These are phyloP conservation scores for Yarrowia galli DNA, from an alignment of 1,139 yeast genomes.

Conservation along the genomic window DNA sequence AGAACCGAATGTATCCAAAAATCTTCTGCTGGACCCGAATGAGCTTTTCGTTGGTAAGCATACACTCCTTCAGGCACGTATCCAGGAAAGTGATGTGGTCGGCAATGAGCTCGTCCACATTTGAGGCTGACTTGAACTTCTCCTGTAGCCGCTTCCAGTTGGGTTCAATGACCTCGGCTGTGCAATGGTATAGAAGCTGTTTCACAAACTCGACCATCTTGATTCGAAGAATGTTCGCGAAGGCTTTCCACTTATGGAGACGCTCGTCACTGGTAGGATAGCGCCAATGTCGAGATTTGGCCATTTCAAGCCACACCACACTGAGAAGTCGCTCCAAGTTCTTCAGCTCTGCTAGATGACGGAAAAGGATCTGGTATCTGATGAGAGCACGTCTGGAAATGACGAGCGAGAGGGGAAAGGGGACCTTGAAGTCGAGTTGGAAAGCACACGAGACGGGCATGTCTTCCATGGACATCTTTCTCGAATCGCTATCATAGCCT, in stretches of 20 bases:
- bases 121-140: slow-evolving; percentile 46
- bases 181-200: slow-evolving; percentile 63
- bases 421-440: slow-evolving; percentile 71
- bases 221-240: slow-evolving; percentile 64
- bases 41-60: slow-evolving; percentile 67
- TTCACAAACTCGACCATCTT: slow-evolving; percentile 68
- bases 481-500: slow-evolving; percentile 13
- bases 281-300: slow-evolving; percentile 72
- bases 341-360: slow-evolving; percentile 70
- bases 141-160: slow-evolving; percentile 58
- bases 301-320: slow-evolving; percentile 76
- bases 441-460: slow-evolving; percentile 51
- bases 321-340: slow-evolving; percentile 67
- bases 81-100: slow-evolving; percentile 67
- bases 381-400: slow-evolving; percentile 72
- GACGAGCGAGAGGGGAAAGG: slow-evolving; percentile 85
- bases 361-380: slow-evolving; percentile 81
- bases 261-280: slow-evolving; percentile 55
- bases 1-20: slow-evolving; percentile 57
- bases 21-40: slow-evolving; percentile 56
- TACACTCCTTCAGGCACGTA: slow-evolving; percentile 69
- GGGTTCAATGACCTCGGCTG: slow-evolving; percentile 66
- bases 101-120: slow-evolving; percentile 59
- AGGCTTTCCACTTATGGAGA: slow-evolving; percentile 63
- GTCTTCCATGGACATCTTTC: slow-evolving; percentile 54